Percentiles rank a stretch among this genome's conserved stretches.
Evolutionary conservation across 768 basidiomycete species (phyloP).

Genomic region (Kockovaella imperatae): DNA sequence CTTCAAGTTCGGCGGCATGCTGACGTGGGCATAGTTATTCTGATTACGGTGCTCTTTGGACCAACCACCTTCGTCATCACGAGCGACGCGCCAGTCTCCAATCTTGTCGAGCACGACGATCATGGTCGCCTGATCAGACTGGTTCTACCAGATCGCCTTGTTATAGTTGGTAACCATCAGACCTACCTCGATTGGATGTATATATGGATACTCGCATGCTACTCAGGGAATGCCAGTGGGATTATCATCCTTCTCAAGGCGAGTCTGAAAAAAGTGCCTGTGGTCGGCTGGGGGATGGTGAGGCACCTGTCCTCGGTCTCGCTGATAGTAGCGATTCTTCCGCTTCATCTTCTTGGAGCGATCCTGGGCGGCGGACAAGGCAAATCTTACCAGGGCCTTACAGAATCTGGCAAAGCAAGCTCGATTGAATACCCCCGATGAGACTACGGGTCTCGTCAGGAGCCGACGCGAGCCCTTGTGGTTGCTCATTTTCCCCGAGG

Average conservation of each 20-base stretch:
- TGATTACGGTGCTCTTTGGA: constrained; percentile 33
- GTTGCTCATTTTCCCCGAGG: constrained; percentile 88
- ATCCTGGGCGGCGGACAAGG: constrained; percentile 78
- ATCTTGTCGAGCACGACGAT: constrained; percentile 54
- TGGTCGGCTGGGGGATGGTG: constrained; percentile 72
- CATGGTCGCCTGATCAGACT: constrained; percentile 56
- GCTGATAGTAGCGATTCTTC: constrained; percentile 70
- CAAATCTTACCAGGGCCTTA: constrained; percentile 59
- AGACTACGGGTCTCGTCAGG: constrained; percentile 2
- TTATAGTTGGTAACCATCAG: constrained; percentile 85
- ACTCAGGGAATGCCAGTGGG: constrained; percentile 50
- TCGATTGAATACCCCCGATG: constrained; percentile 6
- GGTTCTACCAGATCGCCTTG: constrained; percentile 66
- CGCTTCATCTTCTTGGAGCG: constrained; percentile 87
- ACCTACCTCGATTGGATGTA: constrained; percentile 56
- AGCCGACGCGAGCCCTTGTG: constrained; percentile 53
- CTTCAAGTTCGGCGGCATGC: background rate
- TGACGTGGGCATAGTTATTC: constrained; percentile 30
- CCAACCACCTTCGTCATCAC: constrained; percentile 36
- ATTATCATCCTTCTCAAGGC: constrained; percentile 90
- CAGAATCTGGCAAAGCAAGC: constrained; percentile 56
- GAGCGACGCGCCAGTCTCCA: constrained; percentile 45
- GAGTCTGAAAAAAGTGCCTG: constrained; percentile 73
- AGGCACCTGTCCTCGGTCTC: constrained; percentile 7
- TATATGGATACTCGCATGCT: constrained; percentile 50